These are phyloP conservation scores for Inga leiocalycina DNA, from an alignment of 306 rosid species.

Conservation along the genomic window DNA sequence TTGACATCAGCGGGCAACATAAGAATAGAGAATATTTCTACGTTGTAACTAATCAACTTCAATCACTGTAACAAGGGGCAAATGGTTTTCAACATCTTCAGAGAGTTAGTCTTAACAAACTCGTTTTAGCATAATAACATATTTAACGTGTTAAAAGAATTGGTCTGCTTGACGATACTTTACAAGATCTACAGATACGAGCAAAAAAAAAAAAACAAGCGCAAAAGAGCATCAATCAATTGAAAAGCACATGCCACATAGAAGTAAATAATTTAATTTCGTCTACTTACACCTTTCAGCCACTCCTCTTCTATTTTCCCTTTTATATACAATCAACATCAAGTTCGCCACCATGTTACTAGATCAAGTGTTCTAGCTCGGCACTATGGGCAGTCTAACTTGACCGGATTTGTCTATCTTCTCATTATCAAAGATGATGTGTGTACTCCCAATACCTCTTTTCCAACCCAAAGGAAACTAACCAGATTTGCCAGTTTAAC, in stretches of 20 bases:
- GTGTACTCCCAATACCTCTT: not conserved
- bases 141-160: not conserved
- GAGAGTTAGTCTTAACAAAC: not conserved
- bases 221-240: not conserved
- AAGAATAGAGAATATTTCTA: not conserved
- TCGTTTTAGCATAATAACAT: not conserved
- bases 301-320: not conserved
- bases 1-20: not conserved
- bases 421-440: not conserved
- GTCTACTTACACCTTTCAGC: not conserved
- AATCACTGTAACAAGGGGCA: not conserved
- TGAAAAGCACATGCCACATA: not conserved
- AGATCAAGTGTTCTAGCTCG: not conserved
- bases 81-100: not conserved
- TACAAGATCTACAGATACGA: not conserved
- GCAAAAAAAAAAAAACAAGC: not conserved
- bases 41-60: not conserved
- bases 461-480: not conserved
- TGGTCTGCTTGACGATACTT: not conserved
- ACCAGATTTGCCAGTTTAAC: not conserved
- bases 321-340: not conserved
- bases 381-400: not conserved
- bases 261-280: not conserved
- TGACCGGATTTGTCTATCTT: not conserved
- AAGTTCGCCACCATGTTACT: not conserved